Base-by-base conservation (phyloP, 495 filamentous ascomycete genomes). In the Aspergillus ellipticus region DNA sequence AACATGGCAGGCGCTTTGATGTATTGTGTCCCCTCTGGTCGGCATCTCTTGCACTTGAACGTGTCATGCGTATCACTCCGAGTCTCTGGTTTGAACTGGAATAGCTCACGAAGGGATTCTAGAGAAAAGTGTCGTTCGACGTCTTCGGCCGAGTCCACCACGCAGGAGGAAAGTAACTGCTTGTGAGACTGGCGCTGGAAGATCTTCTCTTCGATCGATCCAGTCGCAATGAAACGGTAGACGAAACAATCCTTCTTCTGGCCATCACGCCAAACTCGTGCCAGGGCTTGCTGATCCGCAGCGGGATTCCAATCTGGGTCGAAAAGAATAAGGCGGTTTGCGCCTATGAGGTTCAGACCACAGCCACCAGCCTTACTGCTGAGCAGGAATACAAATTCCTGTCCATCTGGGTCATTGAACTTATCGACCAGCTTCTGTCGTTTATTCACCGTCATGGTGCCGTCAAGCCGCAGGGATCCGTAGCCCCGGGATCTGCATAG, bases 201-300 rank as follows among this genome's bases (percentile, higher is more conserved):
- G 66, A 99, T 97, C 77, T 99, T 99, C 72, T 99, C 94, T 66
- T 99, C 94, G 65, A 99, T 99, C 0, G 94, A 96, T 1, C 95
- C 94, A 0, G 95, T 97, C 0, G 92, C 88, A 60, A 99, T 97
- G 76, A 99, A 97, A 28, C 95, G 89, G 74, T 99, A 99, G 21
- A 99, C 94, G 62, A 99, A 97, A 61, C 95, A 97, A 66, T 97
- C 92, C 65, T 99, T 99, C 80, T 96, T 97, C 66, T 99, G 95
- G 0, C 95, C 95, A 61, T 97, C 95, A 73, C 95, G 89, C 94
- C 94, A 97, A 9, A 97, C 95, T 70, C 95, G 88, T 6, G 95
- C 95, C 17, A 97, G 79, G 1, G 95, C 95, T 74, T 99, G 95
- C 70, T 97, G 95, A 70, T 99, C 95, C 0, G 94, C 93, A 3